Evolutionary conservation across 306 rosid genomes (phyloP), one percentile per base, ranked within the genome.

Genomic region (Quercus rubra): DNA sequence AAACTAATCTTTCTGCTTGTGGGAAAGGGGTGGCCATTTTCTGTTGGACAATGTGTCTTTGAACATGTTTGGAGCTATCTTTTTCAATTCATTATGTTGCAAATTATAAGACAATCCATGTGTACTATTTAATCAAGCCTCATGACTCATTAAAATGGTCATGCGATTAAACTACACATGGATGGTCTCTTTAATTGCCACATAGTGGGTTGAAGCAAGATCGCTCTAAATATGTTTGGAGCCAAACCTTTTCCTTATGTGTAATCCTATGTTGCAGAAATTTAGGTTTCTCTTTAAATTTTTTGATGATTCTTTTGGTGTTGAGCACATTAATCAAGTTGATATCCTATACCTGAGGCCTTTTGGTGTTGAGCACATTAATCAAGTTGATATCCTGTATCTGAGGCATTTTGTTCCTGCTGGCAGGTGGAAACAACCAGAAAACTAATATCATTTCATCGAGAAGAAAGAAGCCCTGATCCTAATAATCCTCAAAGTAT

Each of bases 381-480:
- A 61, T 83, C 54, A 46, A 68, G 71, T 74, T 82, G 74, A 75
- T 78, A 69, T 64, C 54, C 77, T 71, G 71, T 74, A 4, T 56
- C 81, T 38, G 81, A 46, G 81, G 86, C 75, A 55, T 71, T 81
- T 69, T 75, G 74, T 72, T 46, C 35, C 79, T 61, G 57, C 63
- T 70, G 63, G 38, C 86, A 93, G 99, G 97, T 91, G 86, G 99
- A 95, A 83, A 95, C 98, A 15, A 95, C 98, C 71, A 84, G 94
- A 85, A 95, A 95, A 91, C 85, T 95, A 80, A 78, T 95, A 79
- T 95, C 96, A 17, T 89, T 95, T 85, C 99, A 95, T 85, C 86
- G 97, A 84, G 99, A 93, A 88, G 99, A 95, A 79, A 88, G 85
- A 85, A 95, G 83, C 80, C 86, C 94, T 17, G 98, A 95, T 88